These are phyloP conservation scores for Epichloe typhina DNA, from an alignment of 2,329 filamentous ascomycete species.

Conservation along the genomic window DNA sequence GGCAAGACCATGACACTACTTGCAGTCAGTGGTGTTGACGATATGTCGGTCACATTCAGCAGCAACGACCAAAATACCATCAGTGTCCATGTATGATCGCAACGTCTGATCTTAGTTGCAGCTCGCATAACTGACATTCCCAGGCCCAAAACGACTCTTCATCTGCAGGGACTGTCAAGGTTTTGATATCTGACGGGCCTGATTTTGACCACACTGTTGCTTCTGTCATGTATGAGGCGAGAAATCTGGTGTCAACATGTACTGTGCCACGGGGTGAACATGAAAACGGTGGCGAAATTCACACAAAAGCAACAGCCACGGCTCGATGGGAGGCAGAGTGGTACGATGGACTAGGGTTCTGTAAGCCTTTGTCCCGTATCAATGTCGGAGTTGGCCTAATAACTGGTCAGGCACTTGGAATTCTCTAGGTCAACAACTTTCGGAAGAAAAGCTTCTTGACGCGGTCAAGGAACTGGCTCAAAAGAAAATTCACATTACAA, in stretches of 20 bases:
- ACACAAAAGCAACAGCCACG: slow-evolving; percentile 38
- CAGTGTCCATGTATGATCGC: slow-evolving; percentile 44
- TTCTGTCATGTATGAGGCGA: slow-evolving; percentile 78
- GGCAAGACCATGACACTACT: slow-evolving; percentile 68
- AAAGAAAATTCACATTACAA: slow-evolving; percentile 64
- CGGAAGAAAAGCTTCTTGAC: slow-evolving; percentile 62
- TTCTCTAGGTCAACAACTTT: slow-evolving; percentile 69
- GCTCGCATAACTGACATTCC: slow-evolving; percentile 6
- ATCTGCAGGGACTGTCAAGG: slow-evolving; percentile 37
- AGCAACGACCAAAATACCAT: slow-evolving; percentile 54
- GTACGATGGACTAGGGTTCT: slow-evolving; percentile 89
- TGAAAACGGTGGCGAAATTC: slow-evolving; percentile 31
- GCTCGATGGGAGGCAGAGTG: slow-evolving; percentile 68
- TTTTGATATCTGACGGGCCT: slow-evolving; percentile 60
- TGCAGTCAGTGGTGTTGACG: slow-evolving; percentile 59
- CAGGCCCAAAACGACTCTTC: slow-evolving; percentile 55
- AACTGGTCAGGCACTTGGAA: slow-evolving; percentile 67
- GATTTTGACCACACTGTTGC: slow-evolving; percentile 65
- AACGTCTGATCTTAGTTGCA: background rate
- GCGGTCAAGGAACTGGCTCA: slow-evolving; percentile 60
- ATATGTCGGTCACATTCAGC: slow-evolving; percentile 57
- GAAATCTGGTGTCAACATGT: slow-evolving; percentile 35
- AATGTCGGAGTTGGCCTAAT: slow-evolving; percentile 9
- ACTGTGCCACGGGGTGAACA: slow-evolving; percentile 27
- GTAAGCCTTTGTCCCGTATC: slow-evolving; percentile 28